A percentile compares a stretch with the other conserved stretches of the same genome.
Conservation (phyloP, 2,329 filamentous ascomycete genomes). For the Capronia coronata region DNA sequence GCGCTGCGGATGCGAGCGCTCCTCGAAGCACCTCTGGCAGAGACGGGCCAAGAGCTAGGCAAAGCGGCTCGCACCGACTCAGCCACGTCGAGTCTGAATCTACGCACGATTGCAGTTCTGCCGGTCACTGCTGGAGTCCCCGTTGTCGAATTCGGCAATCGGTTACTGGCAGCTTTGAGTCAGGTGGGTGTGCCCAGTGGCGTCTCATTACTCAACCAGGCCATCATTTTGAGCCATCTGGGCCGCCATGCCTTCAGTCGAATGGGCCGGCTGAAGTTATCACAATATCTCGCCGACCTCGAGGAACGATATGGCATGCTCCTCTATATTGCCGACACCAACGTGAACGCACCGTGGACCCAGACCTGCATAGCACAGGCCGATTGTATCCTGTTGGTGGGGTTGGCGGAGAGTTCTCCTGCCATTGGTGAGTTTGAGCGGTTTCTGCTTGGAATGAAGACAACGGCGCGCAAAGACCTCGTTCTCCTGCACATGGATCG, state of each 20-base stretch:
- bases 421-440: constrained; percentile 93
- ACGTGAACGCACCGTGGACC: constrained; percentile 95
- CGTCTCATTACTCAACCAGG: constrained; percentile 86
- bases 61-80: constrained; percentile 38
- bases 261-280: constrained; percentile 93
- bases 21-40: constrained; percentile 70
- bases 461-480: constrained; percentile 86
- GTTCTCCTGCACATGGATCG: constrained; percentile 84
- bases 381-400: constrained; percentile 90
- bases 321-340: constrained; percentile 92
- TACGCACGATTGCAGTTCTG: constrained; percentile 85
- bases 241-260: constrained; percentile 94
- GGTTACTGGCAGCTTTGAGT: constrained; percentile 75
- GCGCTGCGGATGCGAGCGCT: constrained; percentile 87
- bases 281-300: constrained; percentile 90
- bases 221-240: constrained; percentile 87
- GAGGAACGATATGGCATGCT: constrained; percentile 97
- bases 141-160: constrained; percentile 88
- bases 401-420: constrained; percentile 80
- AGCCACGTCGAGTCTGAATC: constrained; percentile 74
- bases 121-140: constrained; percentile 88
- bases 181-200: constrained; percentile 87
- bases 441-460: constrained; percentile 94
- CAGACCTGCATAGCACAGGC: constrained; percentile 96
- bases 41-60: constrained; percentile 56